A percentile compares a stretch with the other conserved stretches of the same genome.
phyloP scores from a whole-genome alignment of 2,329 filamentous ascomycete species.

The Fonsecaea pugnacius region DNA sequence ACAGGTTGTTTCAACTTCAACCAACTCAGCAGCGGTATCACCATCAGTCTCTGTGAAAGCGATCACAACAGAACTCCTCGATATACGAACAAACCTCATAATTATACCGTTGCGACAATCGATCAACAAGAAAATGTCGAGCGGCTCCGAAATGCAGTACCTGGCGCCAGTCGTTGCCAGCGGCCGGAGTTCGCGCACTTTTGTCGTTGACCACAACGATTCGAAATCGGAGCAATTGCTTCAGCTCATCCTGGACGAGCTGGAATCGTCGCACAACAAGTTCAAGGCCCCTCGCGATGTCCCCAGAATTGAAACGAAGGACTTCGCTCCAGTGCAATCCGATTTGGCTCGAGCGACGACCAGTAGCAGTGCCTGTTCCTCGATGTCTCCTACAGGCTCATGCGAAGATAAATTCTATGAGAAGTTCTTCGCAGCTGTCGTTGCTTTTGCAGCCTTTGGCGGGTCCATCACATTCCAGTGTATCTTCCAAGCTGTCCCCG shows the following conservation, averaged over 20 bases:
- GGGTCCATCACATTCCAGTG: conserved; percentile 6
- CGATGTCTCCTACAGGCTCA: neutral
- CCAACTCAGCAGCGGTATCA: neutral
- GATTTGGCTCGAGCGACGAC: neutral
- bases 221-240: conserved; percentile 9
- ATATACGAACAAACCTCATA: neutral
- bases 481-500: conserved; percentile 6
- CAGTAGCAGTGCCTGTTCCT: neutral
- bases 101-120: neutral
- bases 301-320: neutral
- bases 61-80: neutral
- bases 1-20: neutral
- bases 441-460: conserved; percentile 6
- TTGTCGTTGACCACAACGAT: neutral
- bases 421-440: conserved; percentile 3
- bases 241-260: conserved; percentile 7
- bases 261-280: neutral
- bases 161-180: neutral
- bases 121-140: neutral
- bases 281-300: neutral
- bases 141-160: conserved; percentile 4
- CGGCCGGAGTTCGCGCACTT: neutral
- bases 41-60: neutral
- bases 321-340: neutral
- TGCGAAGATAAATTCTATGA: conserved; percentile 6